A percentile compares a stretch with the other conserved stretches of the same genome.
Evolutionary conservation across 768 basidiomycete species (phyloP).

Genomic region (Mycena maculata): DNA sequence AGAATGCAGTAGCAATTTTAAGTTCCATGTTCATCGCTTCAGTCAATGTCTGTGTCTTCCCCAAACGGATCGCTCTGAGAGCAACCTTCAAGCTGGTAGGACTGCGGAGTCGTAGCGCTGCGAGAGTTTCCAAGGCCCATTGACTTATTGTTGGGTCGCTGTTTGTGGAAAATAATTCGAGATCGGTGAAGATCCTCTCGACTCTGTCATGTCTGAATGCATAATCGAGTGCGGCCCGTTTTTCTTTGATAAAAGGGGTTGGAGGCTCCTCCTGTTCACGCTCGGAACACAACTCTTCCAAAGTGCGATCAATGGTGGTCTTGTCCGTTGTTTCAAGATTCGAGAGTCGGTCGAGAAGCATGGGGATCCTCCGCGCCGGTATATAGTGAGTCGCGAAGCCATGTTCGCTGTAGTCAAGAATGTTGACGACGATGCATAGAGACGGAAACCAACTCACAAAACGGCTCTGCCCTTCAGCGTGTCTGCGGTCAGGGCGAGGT

Average conservation of each 20-base stretch:
- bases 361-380: conserved; percentile 78
- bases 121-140: conserved; percentile 83
- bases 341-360: conserved; percentile 76
- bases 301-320: conserved; percentile 61
- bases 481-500: conserved; percentile 87
- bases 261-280: conserved; percentile 66
- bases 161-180: conserved; percentile 57
- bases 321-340: conserved; percentile 60
- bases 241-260: conserved; percentile 65
- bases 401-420: conserved; percentile 68
- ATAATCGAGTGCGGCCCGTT: conserved; percentile 82
- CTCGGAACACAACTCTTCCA: conserved; percentile 82
- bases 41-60: conserved; percentile 69
- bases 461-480: conserved; percentile 81
- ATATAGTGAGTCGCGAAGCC: conserved; percentile 97
- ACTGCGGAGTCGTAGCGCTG: conserved; percentile 74
- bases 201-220: conserved; percentile 81
- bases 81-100: conserved; percentile 94
- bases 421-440: conserved; percentile 19
- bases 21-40: conserved; percentile 87
- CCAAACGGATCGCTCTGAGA: conserved; percentile 80
- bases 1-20: conserved; percentile 88
- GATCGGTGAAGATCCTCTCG: conserved; percentile 71
- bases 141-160: conserved; percentile 59
- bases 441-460: conserved; percentile 68